Conservation (phyloP, 495 filamentous ascomycete genomes). For the Neurospora terricola region DNA sequence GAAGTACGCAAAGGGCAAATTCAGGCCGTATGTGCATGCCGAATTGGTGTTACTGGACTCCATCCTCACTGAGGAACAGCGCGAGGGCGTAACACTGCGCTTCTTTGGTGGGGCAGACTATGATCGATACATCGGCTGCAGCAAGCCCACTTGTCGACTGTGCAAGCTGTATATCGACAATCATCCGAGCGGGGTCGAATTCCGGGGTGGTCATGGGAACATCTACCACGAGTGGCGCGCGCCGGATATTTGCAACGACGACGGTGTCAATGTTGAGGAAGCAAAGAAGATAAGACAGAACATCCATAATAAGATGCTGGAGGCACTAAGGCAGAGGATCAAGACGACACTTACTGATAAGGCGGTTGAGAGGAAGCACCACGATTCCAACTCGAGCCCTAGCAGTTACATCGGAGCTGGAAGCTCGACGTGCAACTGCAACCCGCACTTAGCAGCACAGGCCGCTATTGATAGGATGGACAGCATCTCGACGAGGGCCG, state of each 20-base stretch:
- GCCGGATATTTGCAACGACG: slow-evolving; percentile 9
- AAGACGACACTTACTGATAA: background rate
- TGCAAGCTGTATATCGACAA: slow-evolving; percentile 23
- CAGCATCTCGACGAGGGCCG: background rate
- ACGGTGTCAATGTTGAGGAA: background rate
- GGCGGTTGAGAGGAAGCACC: background rate
- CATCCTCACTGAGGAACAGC: slow-evolving; percentile 10
- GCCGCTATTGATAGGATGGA: background rate
- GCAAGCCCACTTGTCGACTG: slow-evolving; percentile 32
- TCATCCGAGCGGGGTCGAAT: slow-evolving; percentile 11
- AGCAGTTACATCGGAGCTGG: background rate
- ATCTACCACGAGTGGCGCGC: slow-evolving; percentile 28
- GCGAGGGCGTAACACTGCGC: slow-evolving; percentile 2
- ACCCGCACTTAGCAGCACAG: background rate
- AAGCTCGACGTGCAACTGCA: background rate
- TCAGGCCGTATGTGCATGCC: slow-evolving; percentile 23
- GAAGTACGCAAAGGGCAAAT: background rate
- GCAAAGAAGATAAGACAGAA: background rate
- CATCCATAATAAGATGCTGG: slow-evolving; percentile 1
- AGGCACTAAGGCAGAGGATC: slow-evolving; percentile 6
- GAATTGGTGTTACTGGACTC: slow-evolving; percentile 23
- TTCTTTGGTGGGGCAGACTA: slow-evolving; percentile 19
- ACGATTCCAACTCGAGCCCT: slow-evolving; percentile 13
- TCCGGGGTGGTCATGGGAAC: slow-evolving; percentile 22
- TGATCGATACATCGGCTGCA: slow-evolving; percentile 26